Evolutionary conservation across 2,329 filamentous ascomycete genomes (phyloP).

Genomic region (Seiridium cupressi): DNA sequence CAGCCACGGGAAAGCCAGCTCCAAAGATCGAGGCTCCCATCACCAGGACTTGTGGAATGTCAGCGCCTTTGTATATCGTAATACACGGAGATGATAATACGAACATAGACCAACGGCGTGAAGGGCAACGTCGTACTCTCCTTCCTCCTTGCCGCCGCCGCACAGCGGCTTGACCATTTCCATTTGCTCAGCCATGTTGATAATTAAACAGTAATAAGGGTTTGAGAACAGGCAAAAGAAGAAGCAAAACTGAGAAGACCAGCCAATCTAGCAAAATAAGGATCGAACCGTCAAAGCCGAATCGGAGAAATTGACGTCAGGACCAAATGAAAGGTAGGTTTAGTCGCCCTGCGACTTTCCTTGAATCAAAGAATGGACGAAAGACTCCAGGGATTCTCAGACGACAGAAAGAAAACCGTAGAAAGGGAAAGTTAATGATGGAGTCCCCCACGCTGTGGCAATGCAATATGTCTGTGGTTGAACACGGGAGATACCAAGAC

Average conservation of each 20-base stretch:
- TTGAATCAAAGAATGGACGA: conserved; percentile 12
- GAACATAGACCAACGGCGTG: conserved; percentile 41
- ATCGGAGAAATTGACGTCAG: not conserved
- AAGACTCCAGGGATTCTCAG: not conserved
- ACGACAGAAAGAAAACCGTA: conserved; percentile 16
- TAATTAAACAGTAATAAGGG: not conserved
- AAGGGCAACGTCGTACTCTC: conserved; percentile 41
- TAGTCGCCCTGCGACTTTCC: conserved; percentile 18
- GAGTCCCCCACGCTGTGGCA: not conserved
- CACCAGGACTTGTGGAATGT: conserved; percentile 33
- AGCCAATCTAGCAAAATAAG: not conserved
- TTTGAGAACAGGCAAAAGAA: not conserved
- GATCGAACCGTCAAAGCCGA: not conserved
- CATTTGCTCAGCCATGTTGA: conserved; percentile 24
- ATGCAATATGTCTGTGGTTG: not conserved
- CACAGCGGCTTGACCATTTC: conserved; percentile 36
- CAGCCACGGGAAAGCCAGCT: conserved; percentile 50
- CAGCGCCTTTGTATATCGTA: not conserved
- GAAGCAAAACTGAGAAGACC: not conserved
- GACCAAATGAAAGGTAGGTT: not conserved
- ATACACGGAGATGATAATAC: conserved; percentile 13
- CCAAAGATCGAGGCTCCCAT: conserved; percentile 38
- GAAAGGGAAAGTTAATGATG: conserved; percentile 18
- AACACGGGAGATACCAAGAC: conserved; percentile 4
- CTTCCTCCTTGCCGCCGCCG: conserved; percentile 31